Evolutionary conservation across 1,284 basidiomycete genomes (phyloP).

Genomic region (Cryptococcus hybrid): DNA sequence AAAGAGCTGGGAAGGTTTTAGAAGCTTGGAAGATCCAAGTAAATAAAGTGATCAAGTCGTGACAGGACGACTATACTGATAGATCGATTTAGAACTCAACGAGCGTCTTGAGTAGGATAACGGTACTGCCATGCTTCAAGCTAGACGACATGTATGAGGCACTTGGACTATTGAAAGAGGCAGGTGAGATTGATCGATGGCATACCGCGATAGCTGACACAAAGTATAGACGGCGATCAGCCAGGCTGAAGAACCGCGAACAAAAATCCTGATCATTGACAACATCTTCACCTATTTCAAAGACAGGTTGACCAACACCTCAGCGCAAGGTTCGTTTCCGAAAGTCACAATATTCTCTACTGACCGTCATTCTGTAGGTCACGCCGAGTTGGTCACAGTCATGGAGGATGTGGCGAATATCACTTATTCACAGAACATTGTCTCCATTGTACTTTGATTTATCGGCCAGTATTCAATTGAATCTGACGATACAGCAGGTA

Average conservation of each 20-base stretch:
- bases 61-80: neutral
- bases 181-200: neutral
- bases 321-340: slow-evolving; percentile 35
- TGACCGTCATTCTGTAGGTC: slow-evolving; percentile 20
- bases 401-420: slow-evolving; percentile 40
- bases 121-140: slow-evolving; percentile 31
- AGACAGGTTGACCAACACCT: slow-evolving; percentile 34
- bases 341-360: neutral
- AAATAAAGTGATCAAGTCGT: slow-evolving; percentile 3
- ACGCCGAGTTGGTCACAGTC: slow-evolving; percentile 43
- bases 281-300: slow-evolving; percentile 38
- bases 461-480: neutral
- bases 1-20: slow-evolving; percentile 32
- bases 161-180: slow-evolving; percentile 1
- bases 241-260: neutral
- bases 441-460: slow-evolving; percentile 14
- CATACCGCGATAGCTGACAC: neutral
- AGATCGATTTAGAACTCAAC: slow-evolving; percentile 13
- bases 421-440: slow-evolving; percentile 24
- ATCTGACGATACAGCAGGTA: slow-evolving; percentile 23
- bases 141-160: slow-evolving; percentile 23
- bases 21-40: slow-evolving; percentile 28
- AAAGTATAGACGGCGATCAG: neutral
- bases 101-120: slow-evolving; percentile 29
- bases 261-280: slow-evolving; percentile 40